Base-by-base conservation (phyloP, 176 grass and related monocot species). In the Rhipidocladum racemiflorum region DNA sequence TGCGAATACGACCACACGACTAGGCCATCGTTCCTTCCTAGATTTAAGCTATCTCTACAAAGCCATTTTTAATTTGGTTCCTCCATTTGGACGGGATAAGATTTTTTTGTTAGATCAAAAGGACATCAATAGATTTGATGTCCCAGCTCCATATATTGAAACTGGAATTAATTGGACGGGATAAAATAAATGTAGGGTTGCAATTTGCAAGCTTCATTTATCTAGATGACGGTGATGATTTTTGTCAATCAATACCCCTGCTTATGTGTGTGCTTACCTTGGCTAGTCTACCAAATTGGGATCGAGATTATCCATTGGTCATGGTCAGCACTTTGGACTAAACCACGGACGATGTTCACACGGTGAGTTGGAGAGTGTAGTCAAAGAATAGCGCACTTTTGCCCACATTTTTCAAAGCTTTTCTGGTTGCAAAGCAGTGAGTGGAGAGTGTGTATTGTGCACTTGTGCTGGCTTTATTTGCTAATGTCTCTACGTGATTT, bases 201-300 rank as follows among this genome's bases (percentile, higher is more conserved):
- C 51, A 40, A 81, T 21, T 38, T 53, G 43, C n/a, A 45, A 18
- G 6, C 72, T 14, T 51, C 36, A 3, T 20, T 68, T 57, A 9
- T 72, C 74, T 30, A 57, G 48, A 74, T 24, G 81, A 74, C 84
- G 49, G 29, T 9, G 75, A 84, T 51, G 43, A 11, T 53, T 30
- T 30, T 63, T 63, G 51, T 36, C 49, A 59, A 38, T 59, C 16
- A 39, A 6, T 40, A 61, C 6, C 39, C 36, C 53, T 32, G 75
- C 27, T 84, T 75, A 80, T 59, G 75, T 80, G 50, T 60, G 81
- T n/a, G 49, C 87, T 88, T 88, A 80, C 67, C 49, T 71, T 72
- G 5, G 70, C 24, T 76, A 74, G 28, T 10, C 60, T 18, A 67
- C 38, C 61, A 79, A 27, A 27, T 17, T 46, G 17, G 39, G 24